Evolutionary conservation across 2,329 filamentous ascomycete genomes (phyloP), one percentile per base, ranked within the genome.

Genomic region (Pseudogymnoascus sp.): DNA sequence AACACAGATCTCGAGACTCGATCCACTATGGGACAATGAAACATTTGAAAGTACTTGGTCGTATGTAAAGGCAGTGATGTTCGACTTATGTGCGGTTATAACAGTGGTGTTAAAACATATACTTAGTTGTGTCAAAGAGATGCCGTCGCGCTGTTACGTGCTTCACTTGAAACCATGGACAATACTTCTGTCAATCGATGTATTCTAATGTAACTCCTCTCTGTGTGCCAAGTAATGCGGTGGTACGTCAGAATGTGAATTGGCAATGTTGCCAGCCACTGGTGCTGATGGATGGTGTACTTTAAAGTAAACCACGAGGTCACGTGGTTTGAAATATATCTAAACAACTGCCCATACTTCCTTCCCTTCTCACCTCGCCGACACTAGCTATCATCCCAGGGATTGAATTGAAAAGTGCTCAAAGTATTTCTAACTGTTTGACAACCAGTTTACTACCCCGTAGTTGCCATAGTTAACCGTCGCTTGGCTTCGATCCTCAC

Each of bases 1-100:
- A 33, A 61, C 31, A 59, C 52, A 45, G 62, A 63, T 63, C 59
- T 61, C 60, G 62, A 63, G 55, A 16, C 43, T 43, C 41, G 41
- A 60, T 60, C 39, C 49, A 55, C 26, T 29, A 55, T 55, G 49
- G 49, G 49, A 55, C 49, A 55, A 55, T 55, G 49, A 55, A 55
- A 55, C 49, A 55, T 55, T 55, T 55, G 49, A 55, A 55, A 55
- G 49, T 55, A 55, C n/a, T 19, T 23, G 29, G 49, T 33, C 49
- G 11, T 33, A 33, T 55, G 31, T 55, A 33, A 33, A 21, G n/a
- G 10, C n/a, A 55, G 49, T 55, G 49, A 55, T 31, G 10, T 55
- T 11, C 14, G 31, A 19, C 45, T 12, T 4, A 19, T 29, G n/a
- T 33, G 38, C 10, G 37, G n/a, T 41, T 41, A 55, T 33, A 10